Evolutionary conservation across 140 eudicot species (phyloP).

Genomic region (Oenanthe javanica): DNA sequence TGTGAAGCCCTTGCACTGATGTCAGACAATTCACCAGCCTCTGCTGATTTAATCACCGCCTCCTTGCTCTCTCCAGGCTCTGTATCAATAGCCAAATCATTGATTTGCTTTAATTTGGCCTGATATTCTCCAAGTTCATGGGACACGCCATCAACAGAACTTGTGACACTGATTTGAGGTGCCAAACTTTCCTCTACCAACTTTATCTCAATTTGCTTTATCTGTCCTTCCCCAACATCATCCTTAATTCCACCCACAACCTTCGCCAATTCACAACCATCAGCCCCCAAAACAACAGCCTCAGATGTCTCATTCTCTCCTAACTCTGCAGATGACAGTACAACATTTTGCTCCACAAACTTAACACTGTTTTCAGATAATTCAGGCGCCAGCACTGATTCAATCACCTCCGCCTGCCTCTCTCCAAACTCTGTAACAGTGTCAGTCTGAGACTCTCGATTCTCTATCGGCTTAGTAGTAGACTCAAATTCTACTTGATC

Average conservation of each 20-base stretch:
- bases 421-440: background rate
- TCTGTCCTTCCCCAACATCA: background rate
- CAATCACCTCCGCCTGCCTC: background rate
- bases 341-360: conserved; percentile 13
- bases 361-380: conserved; percentile 16
- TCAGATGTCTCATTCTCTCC: conserved; percentile 22
- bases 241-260: conserved; percentile 11
- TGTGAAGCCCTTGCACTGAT: conserved; percentile 14
- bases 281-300: conserved; percentile 24
- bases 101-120: background rate
- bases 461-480: too few species aligned
- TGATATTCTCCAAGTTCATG: background rate
- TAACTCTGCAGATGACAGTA: background rate
- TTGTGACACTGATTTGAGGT: too few species aligned
- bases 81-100: background rate
- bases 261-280: conserved; percentile 13
- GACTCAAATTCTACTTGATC: background rate
- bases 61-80: background rate
- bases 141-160: background rate
- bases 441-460: too few species aligned
- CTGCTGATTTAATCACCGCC: conserved; percentile 6
- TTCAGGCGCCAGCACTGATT: conserved; percentile 24
- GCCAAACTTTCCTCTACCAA: too few species aligned
- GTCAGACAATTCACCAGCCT: conserved; percentile 33
- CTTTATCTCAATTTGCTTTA: background rate